These are phyloP conservation scores for Nephelium lappaceum DNA, from an alignment of 345 rosid species.

Conservation along the genomic window DNA sequence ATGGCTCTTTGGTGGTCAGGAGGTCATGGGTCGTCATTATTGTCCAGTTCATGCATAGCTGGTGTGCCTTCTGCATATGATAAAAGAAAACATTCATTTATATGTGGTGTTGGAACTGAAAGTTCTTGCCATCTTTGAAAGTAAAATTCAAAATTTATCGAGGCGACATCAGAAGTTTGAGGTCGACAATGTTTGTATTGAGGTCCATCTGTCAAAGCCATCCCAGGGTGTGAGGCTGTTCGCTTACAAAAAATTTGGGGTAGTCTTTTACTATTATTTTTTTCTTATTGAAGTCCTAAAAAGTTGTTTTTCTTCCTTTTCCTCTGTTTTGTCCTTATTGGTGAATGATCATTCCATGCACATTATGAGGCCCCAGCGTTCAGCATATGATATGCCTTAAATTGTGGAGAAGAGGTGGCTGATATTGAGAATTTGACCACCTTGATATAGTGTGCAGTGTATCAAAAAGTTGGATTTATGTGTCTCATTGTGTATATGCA, in stretches of 20 bases:
- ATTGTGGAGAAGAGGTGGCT: background rate
- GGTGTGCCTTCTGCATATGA: conserved; percentile 12
- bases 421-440: background rate
- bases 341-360: conserved; percentile 11
- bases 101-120: conserved; percentile 1
- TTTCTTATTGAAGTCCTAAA: conserved; percentile 26
- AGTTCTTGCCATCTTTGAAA: conserved; percentile 26
- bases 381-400: background rate
- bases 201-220: conserved; percentile 30
- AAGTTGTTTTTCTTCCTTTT: background rate
- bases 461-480: background rate
- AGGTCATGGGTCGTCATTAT: conserved; percentile 23
- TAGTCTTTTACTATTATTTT: conserved; percentile 24
- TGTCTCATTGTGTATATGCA: background rate
- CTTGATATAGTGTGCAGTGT: background rate
- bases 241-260: conserved; percentile 33
- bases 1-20: conserved; percentile 26
- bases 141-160: conserved; percentile 29
- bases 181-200: conserved; percentile 22
- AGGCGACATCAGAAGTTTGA: conserved; percentile 28
- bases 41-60: conserved; percentile 22
- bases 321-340: background rate
- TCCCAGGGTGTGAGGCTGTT: conserved; percentile 33
- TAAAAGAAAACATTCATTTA: conserved; percentile 20
- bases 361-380: background rate